A percentile compares a stretch with the other conserved stretches of the same genome.
Evolutionary conservation across 2,329 filamentous ascomycete species (phyloP).

Genomic region (Pseudogymnoascus sp.): DNA sequence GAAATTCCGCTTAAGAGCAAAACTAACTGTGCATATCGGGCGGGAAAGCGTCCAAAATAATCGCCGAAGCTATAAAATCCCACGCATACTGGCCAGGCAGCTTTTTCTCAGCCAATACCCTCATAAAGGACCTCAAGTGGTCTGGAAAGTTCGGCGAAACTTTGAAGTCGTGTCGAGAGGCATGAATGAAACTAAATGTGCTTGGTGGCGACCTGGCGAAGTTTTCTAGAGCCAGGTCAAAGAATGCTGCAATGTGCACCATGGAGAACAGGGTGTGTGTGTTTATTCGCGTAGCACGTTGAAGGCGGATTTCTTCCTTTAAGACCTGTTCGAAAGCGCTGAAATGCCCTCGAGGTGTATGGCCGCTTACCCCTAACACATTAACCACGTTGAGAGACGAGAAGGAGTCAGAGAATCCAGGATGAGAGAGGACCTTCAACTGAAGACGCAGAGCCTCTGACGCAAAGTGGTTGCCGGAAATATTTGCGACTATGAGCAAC

Average conservation of each 20-base stretch:
- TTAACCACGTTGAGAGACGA: constrained; percentile 17
- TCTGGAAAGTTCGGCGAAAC: constrained; percentile 12
- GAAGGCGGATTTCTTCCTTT: constrained; percentile 12
- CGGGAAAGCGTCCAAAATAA: constrained; percentile 21
- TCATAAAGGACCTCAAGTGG: constrained; percentile 14
- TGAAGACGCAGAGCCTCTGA: constrained; percentile 12
- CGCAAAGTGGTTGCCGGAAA: constrained; percentile 12
- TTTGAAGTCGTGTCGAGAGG: constrained; percentile 12
- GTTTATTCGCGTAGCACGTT: constrained; percentile 12
- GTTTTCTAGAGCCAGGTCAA: constrained; percentile 13
- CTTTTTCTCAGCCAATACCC: constrained; percentile 11
- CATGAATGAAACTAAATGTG: constrained; percentile 17
- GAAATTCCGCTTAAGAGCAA: background rate
- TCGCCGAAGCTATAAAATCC: constrained; percentile 18
- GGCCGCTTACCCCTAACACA: background rate
- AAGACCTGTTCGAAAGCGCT: constrained; percentile 13
- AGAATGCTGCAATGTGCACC: constrained; percentile 16
- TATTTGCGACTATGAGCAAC: constrained; percentile 14
- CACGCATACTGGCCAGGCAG: constrained; percentile 13
- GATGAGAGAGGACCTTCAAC: constrained; percentile 11
- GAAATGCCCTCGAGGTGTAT: constrained; percentile 8
- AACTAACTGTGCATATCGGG: constrained; percentile 21
- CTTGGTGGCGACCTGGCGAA: constrained; percentile 11
- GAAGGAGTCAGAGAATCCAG: constrained; percentile 15
- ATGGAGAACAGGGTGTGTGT: constrained; percentile 16